phyloP scores from a whole-genome alignment of 176 grass and related monocot genomes.

The Tuctoria greenei region DNA sequence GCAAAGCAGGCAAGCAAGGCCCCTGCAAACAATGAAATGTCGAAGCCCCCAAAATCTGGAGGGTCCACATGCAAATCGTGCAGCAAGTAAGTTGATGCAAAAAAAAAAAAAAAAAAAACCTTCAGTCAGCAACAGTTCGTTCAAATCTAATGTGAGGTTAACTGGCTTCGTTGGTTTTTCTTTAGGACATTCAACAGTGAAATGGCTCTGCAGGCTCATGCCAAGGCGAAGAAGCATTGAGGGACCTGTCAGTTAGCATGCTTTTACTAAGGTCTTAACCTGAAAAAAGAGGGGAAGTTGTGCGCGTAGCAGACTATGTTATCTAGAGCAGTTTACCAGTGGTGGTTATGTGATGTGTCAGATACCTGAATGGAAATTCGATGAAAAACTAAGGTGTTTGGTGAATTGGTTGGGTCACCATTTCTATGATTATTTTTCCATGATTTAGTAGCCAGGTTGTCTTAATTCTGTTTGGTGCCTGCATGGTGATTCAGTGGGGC shows the following conservation, averaged over 20 bases:
- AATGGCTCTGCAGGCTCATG: constrained; percentile 62
- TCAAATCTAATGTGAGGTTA: background rate
- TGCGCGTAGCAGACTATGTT: background rate
- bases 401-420: too few relatives aligned
- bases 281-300: background rate
- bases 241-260: background rate
- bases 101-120: too few relatives aligned
- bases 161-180: background rate
- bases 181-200: constrained; percentile 79
- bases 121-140: background rate
- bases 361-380: background rate
- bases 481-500: too few relatives aligned
- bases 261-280: background rate
- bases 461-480: too few relatives aligned
- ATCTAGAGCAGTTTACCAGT: background rate
- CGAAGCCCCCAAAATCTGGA: constrained; percentile 68
- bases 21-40: constrained; percentile 53
- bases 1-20: constrained; percentile 65
- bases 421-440: too few relatives aligned
- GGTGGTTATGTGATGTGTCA: background rate
- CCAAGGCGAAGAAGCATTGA: constrained; percentile 61
- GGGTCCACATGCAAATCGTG: constrained; percentile 72
- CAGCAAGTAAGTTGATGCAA: constrained; percentile 57
- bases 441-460: too few relatives aligned
- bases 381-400: background rate